A percentile compares a stretch with the other conserved stretches of the same genome.
These are phyloP conservation scores for Trametes cingulata DNA, from an alignment of 768 basidiomycete genomes.

Conservation along the genomic window DNA sequence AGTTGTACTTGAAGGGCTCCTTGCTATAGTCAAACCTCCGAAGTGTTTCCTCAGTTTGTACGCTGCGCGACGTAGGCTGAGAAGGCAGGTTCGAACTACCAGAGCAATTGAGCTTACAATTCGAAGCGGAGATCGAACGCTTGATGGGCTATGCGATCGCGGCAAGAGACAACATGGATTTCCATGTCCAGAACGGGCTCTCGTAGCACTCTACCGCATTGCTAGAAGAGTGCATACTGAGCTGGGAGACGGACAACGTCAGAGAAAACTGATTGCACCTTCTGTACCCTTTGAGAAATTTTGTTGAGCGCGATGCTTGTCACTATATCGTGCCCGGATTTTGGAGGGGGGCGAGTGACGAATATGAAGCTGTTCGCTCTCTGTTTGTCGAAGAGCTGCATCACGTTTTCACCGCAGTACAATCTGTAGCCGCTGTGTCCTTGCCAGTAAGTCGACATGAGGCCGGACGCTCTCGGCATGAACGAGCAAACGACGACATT, in stretches of 20 bases:
- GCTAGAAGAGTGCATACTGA: conserved; percentile 37
- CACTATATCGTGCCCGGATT: conserved; percentile 48
- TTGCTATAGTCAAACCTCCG: conserved; percentile 25
- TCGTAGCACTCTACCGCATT: conserved; percentile 59
- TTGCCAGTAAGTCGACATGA: conserved; percentile 49
- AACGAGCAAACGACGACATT: conserved; percentile 66
- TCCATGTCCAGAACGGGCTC: conserved; percentile 55
- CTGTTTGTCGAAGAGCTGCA: conserved; percentile 61
- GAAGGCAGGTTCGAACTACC: too few relatives aligned
- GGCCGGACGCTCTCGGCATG: conserved; percentile 51
- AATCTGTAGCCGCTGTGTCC: conserved; percentile 56
- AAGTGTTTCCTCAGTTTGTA: conserved; percentile 32
- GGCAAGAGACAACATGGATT: conserved; percentile 68
- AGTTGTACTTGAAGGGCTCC: conserved; percentile 22
- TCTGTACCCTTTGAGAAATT: conserved; percentile 53
- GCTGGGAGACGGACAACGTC: background rate
- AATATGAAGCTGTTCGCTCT: conserved; percentile 59
- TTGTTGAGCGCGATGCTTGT: conserved; percentile 65
- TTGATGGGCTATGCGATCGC: conserved; percentile 66
- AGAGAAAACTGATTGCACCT: conserved; percentile 37
- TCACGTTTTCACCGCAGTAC: conserved; percentile 53
- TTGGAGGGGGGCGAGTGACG: conserved; percentile 48
- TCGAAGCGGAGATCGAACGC: conserved; percentile 69
- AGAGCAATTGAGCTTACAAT: conserved; percentile 62
- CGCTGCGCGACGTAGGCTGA: too few relatives aligned